Evolutionary conservation across 768 basidiomycete species (phyloP), one percentile per base, ranked within the genome.

Genomic region (Mycena galopus): DNA sequence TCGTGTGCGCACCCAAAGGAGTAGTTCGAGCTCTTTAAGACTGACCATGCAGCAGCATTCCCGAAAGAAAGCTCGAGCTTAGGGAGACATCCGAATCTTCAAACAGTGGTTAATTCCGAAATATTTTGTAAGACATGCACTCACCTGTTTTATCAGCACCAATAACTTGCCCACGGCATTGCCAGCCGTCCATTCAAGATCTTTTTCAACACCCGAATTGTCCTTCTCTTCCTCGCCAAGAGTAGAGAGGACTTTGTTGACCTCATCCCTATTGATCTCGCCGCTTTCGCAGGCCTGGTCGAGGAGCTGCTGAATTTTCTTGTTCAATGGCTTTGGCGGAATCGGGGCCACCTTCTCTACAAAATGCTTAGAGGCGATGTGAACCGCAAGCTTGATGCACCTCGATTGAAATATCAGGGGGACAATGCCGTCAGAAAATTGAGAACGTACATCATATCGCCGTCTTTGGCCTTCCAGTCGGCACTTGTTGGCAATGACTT

Each of bases 341-440:
- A 69, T 73, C 1, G 60, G 75, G 0, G 73, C 57, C 0, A 76
- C 64, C 4, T 27, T 57, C 25, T 62, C 65, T 19, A 76, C 42
- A 25, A 76, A 71, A 56, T 74, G 61, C 32, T 63, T 63, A 11
- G 73, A 37, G 10, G 58, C 61, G 19, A 67, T 59, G 47, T 76
- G 75, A 33, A 76, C 51, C 0, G 69, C 53, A 23, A 74, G 75
- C 59, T 76, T 73, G 32, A 76, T 76, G 61, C 75, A 76, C 51
- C 69, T 53, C 35, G 35, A 37, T 37, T 37, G 35, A 29, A 50
- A 25, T 27, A 19, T 33, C 12, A 17, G n/a, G 1, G 17, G 23
- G 10, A 17, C 14, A 27, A 51, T 29, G 21, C 29, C 5, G 0
- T 47, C 17, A 27, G 30, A 21, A 42, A 61, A 50, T 44, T 27